Base-by-base conservation (phyloP, 2,329 filamentous ascomycete species). In the Epichloe festucae region DNA sequence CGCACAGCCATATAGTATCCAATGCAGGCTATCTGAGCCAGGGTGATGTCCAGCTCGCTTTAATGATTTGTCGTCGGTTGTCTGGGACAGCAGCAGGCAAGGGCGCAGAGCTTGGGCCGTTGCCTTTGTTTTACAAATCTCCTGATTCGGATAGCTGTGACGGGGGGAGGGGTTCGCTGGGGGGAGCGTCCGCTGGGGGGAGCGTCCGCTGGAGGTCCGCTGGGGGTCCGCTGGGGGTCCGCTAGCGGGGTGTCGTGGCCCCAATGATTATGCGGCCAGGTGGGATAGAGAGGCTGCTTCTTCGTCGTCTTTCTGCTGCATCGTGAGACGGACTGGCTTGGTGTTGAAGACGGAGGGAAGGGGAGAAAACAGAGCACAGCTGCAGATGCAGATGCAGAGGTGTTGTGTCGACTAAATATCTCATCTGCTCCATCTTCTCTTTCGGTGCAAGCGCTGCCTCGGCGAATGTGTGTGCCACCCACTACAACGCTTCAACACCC, bases 111-210 rank as follows among this genome's bases (percentile, higher is more conserved):
- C 62, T 65, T 60, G 62, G 64, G 54, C 60, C 65, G 48, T 38
- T 59, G 23, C 27, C 52, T 67, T 70, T 70, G 68, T 69, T 69
- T 70, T 69, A 69, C 66, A 62, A 63, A 64, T 63, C 59, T 61
- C 66, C 67, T 60, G 57, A 63, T 65, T 64, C 56, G 65, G 66
- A 67, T 59, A 64, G 62, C 65, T 64, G 56, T 56, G 56, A 57
- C 54, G 39, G 46, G 55, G 54, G 54, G 46, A 53, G 54, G 54
- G 55, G 48, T 51, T 51, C 55, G 49, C 34, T 19, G 34, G 34
- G 23, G 48, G 12, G 48, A 5, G 8, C 27, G 23, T 27, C 23
- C 23, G 23, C 34, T 15, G 34, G 34, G 23, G 21, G 4, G 17
- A 17, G 17, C 17, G 17, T 17, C 23, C 23, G 23, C 34, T 19